A percentile compares a stretch with the other conserved stretches of the same genome.
phyloP scores from a whole-genome alignment of 345 rosid genomes.

The Populus alba region DNA sequence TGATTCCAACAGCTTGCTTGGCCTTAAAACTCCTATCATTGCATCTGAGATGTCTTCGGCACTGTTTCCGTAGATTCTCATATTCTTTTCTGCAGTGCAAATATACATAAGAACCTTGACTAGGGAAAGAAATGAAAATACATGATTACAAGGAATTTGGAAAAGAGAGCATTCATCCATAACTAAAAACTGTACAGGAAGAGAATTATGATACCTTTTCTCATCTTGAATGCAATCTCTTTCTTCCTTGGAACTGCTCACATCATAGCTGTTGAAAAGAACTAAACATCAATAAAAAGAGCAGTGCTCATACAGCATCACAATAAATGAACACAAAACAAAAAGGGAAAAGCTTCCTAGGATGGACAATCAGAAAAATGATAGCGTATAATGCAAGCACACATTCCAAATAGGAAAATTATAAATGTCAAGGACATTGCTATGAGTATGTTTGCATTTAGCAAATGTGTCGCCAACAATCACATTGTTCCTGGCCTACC shows the following conservation, averaged over 20 bases:
- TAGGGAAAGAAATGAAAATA: background rate
- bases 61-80: conserved; percentile 59
- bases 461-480: background rate
- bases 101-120: background rate
- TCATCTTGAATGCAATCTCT: conserved; percentile 46
- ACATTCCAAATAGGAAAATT: background rate
- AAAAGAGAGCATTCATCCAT: background rate
- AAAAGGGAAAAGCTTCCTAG: too few relatives aligned
- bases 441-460: background rate
- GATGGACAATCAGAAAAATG: background rate
- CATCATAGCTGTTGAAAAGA: conserved; percentile 51
- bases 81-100: conserved; percentile 59
- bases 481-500: background rate
- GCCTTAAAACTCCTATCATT: conserved; percentile 36
- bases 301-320: too few relatives aligned
- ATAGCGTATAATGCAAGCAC: background rate
- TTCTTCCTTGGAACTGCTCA: conserved; percentile 68
- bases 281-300: background rate
- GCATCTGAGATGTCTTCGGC: conserved; percentile 41
- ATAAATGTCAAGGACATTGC: too few relatives aligned
- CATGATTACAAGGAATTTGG: background rate
- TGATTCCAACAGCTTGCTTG: conserved; percentile 40
- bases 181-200: background rate
- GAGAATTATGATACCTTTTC: conserved; percentile 50
- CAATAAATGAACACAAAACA: too few relatives aligned